Evolutionary conservation across 257 asterid species (phyloP).

Genomic region (Solanum chilense): DNA sequence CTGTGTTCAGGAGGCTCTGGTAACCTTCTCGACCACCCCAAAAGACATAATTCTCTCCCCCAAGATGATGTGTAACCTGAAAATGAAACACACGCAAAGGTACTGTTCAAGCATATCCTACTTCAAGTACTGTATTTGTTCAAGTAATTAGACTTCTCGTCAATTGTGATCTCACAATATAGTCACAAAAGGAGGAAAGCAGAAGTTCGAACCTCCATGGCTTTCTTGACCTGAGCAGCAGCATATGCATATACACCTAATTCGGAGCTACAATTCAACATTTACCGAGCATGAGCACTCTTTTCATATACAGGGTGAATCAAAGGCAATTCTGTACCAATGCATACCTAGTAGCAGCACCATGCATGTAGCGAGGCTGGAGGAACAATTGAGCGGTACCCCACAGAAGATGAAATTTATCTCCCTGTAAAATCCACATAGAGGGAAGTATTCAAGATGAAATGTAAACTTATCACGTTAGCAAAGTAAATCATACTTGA

Average conservation of each 20-base stretch:
- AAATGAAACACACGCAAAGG: background rate
- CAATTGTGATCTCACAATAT: background rate
- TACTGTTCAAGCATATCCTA: background rate
- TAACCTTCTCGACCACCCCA: constrained; percentile 99
- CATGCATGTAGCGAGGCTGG: constrained; percentile 96
- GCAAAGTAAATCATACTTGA: background rate
- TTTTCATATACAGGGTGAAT: background rate
- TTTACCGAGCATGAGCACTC: background rate
- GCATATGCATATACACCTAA: constrained; percentile 64
- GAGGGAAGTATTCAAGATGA: background rate
- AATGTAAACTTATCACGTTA: background rate
- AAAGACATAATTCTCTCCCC: constrained; percentile 94
- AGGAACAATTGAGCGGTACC: constrained; percentile 92
- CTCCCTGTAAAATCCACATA: background rate
- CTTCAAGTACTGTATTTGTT: background rate
- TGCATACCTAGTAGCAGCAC: constrained; percentile 87
- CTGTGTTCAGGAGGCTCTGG: constrained; percentile 88
- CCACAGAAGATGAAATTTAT: constrained; percentile 56
- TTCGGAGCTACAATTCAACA: constrained; percentile 54
- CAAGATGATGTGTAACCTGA: constrained; percentile 93
- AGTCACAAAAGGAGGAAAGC: background rate
- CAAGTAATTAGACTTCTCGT: background rate
- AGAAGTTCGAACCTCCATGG: constrained; percentile 60
- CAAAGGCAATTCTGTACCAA: background rate
- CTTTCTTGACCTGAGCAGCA: constrained; percentile 96